Evolutionary conservation across 768 basidiomycete genomes (phyloP).

Genomic region (Arthromyces matolae): DNA sequence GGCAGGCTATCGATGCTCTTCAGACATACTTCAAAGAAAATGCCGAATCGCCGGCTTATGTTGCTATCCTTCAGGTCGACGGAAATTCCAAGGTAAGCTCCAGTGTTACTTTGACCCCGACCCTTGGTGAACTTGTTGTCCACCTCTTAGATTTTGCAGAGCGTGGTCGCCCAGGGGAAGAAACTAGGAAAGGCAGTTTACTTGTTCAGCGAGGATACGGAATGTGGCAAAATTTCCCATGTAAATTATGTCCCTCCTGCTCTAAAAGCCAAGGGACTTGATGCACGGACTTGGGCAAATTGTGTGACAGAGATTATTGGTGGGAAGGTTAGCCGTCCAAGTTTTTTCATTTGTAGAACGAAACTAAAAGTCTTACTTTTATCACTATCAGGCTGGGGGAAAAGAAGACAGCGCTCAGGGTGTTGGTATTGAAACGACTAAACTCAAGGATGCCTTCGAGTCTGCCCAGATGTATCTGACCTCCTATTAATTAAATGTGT

Average conservation of each 20-base stretch:
- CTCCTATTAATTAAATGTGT: constrained; percentile 3
- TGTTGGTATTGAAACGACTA: constrained; percentile 64
- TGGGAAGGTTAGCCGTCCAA: constrained; percentile 66
- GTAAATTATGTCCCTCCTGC: constrained; percentile 71
- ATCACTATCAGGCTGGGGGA: constrained; percentile 71
- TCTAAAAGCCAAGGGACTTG: constrained; percentile 61
- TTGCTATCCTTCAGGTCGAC: constrained; percentile 69
- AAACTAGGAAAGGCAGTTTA: constrained; percentile 82
- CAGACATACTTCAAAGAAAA: constrained; percentile 75
- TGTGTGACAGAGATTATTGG: constrained; percentile 77
- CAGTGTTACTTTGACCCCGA: not conserved
- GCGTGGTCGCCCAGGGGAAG: constrained; percentile 72
- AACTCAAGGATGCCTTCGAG: constrained; percentile 63
- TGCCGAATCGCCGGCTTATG: constrained; percentile 62
- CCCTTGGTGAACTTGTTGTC: constrained; percentile 7
- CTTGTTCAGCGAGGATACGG: constrained; percentile 75
- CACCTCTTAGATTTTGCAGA: constrained; percentile 62
- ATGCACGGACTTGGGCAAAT: constrained; percentile 86
- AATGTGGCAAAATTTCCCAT: constrained; percentile 76
- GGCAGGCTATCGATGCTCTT: constrained; percentile 67
- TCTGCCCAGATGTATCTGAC: constrained; percentile 47
- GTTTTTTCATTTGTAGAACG: not conserved
- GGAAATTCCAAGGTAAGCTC: constrained; percentile 77
- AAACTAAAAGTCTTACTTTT: not conserved
- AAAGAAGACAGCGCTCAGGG: constrained; percentile 93